Base-by-base conservation (phyloP, 176 grass and related monocot genomes). In the Hordeum marinum region DNA sequence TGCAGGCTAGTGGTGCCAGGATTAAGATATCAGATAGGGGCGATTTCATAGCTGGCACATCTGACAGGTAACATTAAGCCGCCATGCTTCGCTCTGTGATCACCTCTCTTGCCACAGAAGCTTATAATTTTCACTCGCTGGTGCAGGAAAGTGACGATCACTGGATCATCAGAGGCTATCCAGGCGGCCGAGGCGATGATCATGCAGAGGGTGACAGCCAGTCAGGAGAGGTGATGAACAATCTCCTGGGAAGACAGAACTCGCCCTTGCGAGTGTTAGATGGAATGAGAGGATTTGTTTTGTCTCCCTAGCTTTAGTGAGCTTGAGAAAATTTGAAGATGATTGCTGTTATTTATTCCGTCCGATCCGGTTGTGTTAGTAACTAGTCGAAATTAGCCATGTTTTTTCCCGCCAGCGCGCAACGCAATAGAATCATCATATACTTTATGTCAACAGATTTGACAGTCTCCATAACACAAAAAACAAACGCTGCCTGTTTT, bases 11-110 rank as follows among this genome's bases (percentile, higher is more conserved):
- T 80, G 90, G 96, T 60, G 91, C 96, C 77, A 96, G 96, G 90
- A 99, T 99, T 78, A 99, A 96, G 88, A 99, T 99, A 92, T 99
- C 96, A 75, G 96, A 99, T 96, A 92, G 96, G 90, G 96, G 96
- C 14, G 96, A 99, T 86, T 99, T 96, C 84, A 88, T 99, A 8
- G 50, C 84, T 57, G 96, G 93, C 20, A 99, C 96, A 68, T 88
- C 93, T 40, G 88, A 99, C 64, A 98, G 96, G 96, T 99, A 90
- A 21, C 1, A 21, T 58, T 14, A 8, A 1, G 7, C 52, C 7
- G 7, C 52, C 52, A 27, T 11, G 14, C 35, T 26, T 15, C 1
- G n/a, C 26, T 37, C 1, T 13, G 63, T 6, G 63, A 70, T 17
- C n/a, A n/a, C 11, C 7, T n/a, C 52, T 4, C 1, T 0, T 0